Conservation (phyloP, 75 land plant genomes). For the Picea sitchensis region DNA sequence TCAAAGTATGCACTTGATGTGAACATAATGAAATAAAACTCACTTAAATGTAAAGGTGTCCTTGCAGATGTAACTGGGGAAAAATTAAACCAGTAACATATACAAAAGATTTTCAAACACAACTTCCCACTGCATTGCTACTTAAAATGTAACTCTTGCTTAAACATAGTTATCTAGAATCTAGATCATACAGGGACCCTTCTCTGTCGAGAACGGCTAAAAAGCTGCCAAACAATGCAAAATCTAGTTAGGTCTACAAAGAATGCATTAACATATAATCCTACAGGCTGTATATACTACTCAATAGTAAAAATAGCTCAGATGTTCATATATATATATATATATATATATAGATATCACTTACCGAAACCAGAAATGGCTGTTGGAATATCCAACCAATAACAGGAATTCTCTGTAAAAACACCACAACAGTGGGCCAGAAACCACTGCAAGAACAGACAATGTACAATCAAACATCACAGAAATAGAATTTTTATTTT, state of each 20-base stretch:
- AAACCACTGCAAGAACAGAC: slow-evolving; percentile 63
- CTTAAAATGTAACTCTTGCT: too few relatives aligned
- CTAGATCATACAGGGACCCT: slow-evolving; percentile 36
- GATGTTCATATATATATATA: neutral
- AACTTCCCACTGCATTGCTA: too few relatives aligned
- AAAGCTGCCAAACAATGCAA: slow-evolving; percentile 25
- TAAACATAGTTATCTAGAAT: too few relatives aligned
- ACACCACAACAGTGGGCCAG: slow-evolving; percentile 83
- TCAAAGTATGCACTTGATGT: too few relatives aligned
- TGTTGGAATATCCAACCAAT: slow-evolving; percentile 88
- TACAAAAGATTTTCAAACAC: too few relatives aligned
- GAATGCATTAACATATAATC: neutral
- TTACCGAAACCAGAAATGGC: slow-evolving; percentile 75
- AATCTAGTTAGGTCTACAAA: too few relatives aligned
- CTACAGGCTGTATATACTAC: neutral
- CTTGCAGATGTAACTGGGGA: too few relatives aligned
- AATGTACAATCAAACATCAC: neutral
- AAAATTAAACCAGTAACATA: too few relatives aligned
- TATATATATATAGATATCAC: neutral
- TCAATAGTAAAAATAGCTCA: neutral
- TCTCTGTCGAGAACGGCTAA: slow-evolving; percentile 37
- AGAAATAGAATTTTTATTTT: too few relatives aligned
- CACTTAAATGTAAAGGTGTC: too few relatives aligned
- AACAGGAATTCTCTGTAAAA: slow-evolving; percentile 78
- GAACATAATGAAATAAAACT: too few relatives aligned